A percentile compares a stretch with the other conserved stretches of the same genome.
phyloP scores from a whole-genome alignment of 257 asterid species.

The Perilla frutescens region DNA sequence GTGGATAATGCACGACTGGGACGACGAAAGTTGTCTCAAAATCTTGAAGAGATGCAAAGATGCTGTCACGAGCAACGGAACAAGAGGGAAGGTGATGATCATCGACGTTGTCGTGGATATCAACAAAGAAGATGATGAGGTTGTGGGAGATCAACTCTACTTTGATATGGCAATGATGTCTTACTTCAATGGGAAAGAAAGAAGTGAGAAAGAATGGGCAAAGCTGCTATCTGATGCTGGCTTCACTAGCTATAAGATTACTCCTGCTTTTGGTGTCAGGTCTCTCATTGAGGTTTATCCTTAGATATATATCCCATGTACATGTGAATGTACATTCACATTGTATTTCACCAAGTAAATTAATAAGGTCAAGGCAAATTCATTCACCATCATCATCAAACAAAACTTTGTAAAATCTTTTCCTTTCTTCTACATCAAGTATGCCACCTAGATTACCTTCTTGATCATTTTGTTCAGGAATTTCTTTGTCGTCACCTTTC shows the following conservation, averaged over 20 bases:
- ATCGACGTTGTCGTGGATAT: slow-evolving; percentile 40
- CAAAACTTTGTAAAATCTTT: slow-evolving; percentile 72
- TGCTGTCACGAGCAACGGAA: slow-evolving; percentile 27
- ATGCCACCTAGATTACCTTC: slow-evolving; percentile 83
- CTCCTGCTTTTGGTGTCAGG: slow-evolving; percentile 43
- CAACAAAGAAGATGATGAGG: slow-evolving; percentile 5
- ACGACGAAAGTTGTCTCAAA: slow-evolving; percentile 13
- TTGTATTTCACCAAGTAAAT: background rate
- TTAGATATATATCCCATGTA: background rate
- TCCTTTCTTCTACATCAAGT: slow-evolving; percentile 87
- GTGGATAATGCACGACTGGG: slow-evolving; percentile 41
- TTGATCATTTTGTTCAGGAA: slow-evolving; percentile 41
- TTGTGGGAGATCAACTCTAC: slow-evolving; percentile 28
- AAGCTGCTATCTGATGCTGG: slow-evolving; percentile 45
- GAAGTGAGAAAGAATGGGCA: slow-evolving; percentile 50
- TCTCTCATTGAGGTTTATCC: slow-evolving; percentile 50
- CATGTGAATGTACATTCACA: background rate
- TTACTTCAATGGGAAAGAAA: slow-evolving; percentile 36
- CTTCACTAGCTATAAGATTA: slow-evolving; percentile 41
- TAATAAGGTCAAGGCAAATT: slow-evolving; percentile 6
- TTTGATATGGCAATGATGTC: slow-evolving; percentile 41
- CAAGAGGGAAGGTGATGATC: slow-evolving; percentile 41
- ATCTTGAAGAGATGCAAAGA: slow-evolving; percentile 42
- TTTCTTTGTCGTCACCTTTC: slow-evolving; percentile 33
- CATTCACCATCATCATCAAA: slow-evolving; percentile 66